A percentile compares a stretch with the other conserved stretches of the same genome.
These are phyloP conservation scores for Acarospora socialis DNA, from an alignment of 2,329 filamentous ascomycete genomes.

Conservation along the genomic window DNA sequence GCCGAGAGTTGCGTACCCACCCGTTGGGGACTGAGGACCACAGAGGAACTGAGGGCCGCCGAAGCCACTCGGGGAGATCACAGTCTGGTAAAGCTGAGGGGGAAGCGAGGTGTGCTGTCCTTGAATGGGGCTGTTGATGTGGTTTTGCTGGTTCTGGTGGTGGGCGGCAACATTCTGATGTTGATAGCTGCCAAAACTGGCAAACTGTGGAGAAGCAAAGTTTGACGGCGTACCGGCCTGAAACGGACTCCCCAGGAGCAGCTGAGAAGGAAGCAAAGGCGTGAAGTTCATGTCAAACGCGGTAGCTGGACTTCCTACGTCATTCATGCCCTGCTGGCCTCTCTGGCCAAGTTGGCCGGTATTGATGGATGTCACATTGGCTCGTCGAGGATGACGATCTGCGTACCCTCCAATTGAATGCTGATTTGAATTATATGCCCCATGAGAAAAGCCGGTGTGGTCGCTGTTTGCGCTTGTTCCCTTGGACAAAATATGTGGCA, in stretches of 20 bases:
- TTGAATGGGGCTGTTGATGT: conserved; percentile 60
- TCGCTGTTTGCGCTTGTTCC: conserved; percentile 55
- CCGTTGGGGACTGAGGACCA: conserved; percentile 73
- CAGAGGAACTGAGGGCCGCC: conserved; percentile 67
- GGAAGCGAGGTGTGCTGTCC: conserved; percentile 53
- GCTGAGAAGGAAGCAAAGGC: conserved; percentile 81
- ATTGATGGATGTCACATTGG: conserved; percentile 84
- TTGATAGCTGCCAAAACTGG: conserved; percentile 66
- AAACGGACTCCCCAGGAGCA: conserved; percentile 90
- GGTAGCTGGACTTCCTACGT: conserved; percentile 75
- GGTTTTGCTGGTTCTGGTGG: conserved; percentile 43
- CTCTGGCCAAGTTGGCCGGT: conserved; percentile 51
- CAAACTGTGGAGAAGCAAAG: conserved; percentile 84
- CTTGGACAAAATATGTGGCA: conserved; percentile 60
- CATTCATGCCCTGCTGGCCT: conserved; percentile 44
- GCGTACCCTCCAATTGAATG: conserved; percentile 59
- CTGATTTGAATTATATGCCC: conserved; percentile 75
- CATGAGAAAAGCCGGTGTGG: conserved; percentile 83
- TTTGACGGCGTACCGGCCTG: conserved; percentile 85
- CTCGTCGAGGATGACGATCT: conserved; percentile 69
- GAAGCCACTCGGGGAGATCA: conserved; percentile 75
- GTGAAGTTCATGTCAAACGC: conserved; percentile 98
- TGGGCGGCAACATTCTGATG: conserved; percentile 39
- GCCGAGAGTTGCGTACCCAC: conserved; percentile 51
- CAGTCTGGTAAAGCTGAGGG: conserved; percentile 66